Conservation (phyloP, 768 basidiomycete genomes). For the Candolleomyces efflorescens region DNA sequence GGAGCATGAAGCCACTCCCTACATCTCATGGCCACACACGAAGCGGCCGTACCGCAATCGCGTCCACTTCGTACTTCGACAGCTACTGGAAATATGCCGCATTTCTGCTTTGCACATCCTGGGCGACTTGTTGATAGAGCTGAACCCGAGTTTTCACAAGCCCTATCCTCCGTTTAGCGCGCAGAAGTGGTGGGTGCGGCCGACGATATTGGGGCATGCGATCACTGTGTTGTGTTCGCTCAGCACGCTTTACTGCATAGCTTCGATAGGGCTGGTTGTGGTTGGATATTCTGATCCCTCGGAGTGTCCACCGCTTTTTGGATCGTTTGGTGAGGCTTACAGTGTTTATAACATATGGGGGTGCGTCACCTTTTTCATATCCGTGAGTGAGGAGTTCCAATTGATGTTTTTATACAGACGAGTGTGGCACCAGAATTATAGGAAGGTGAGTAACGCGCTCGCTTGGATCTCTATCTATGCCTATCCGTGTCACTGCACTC, state of each 20-base stretch:
- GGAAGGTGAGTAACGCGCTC: slow-evolving; percentile 21
- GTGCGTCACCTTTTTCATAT: neutral
- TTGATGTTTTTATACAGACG: neutral
- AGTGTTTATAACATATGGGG: neutral
- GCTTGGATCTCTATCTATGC: neutral
- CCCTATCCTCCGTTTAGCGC: neutral
- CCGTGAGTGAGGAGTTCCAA: neutral
- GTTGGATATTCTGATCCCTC: neutral
- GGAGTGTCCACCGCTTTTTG: neutral
- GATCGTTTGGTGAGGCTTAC: neutral
- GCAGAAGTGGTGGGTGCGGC: neutral
- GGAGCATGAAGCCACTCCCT: neutral
- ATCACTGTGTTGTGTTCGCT: neutral
- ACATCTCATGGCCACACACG: neutral
- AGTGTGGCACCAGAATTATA: slow-evolving; percentile 35
- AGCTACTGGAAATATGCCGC: neutral
- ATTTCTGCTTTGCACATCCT: neutral
- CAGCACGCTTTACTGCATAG: neutral
- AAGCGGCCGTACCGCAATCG: neutral
- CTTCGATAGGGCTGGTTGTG: neutral
- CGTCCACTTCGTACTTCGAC: neutral
- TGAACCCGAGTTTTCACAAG: neutral
- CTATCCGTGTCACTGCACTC: neutral
- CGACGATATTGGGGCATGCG: neutral
- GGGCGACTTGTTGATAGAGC: neutral